A percentile compares a stretch with the other conserved stretches of the same genome.
phyloP scores from a whole-genome alignment of 2,329 filamentous ascomycete genomes.

The Fusarium drepaniforme region DNA sequence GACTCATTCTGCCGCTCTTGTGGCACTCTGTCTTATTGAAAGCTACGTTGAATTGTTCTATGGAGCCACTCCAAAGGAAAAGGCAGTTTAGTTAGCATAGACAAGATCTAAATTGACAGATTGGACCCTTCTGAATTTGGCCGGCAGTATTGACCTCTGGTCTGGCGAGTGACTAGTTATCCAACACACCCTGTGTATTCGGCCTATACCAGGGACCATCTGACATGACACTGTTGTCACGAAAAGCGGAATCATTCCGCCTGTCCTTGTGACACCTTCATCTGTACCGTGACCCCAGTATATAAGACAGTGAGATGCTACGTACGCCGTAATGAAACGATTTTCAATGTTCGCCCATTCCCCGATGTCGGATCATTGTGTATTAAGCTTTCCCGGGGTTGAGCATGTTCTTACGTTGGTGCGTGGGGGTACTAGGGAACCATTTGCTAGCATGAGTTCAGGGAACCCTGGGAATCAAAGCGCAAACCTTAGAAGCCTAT shows the following conservation, averaged over 20 bases:
- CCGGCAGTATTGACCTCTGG: not conserved
- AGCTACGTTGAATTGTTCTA: not conserved
- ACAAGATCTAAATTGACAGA: not conserved
- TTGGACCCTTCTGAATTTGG: not conserved
- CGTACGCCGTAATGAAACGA: not conserved
- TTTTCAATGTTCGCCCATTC: not conserved
- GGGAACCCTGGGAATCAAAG: too few relatives aligned
- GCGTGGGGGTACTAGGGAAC: not conserved
- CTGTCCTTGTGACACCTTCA: too few relatives aligned
- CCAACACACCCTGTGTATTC: not conserved
- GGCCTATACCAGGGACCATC: accelerated
- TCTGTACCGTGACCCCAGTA: too few relatives aligned
- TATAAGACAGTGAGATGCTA: not conserved
- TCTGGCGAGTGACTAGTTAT: not conserved
- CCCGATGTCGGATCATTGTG: not conserved
- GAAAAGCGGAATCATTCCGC: too few relatives aligned
- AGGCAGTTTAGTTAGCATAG: not conserved
- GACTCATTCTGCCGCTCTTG: not conserved
- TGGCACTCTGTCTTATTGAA: not conserved
- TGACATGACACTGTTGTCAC: too few relatives aligned
- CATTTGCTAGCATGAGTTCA: not conserved
- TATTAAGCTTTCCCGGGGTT: not conserved
- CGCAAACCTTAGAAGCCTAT: too few relatives aligned
- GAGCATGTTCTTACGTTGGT: not conserved
- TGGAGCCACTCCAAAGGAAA: not conserved